Evolutionary conservation across 768 basidiomycete species (phyloP).

Genomic region (Termitomyces sp.): DNA sequence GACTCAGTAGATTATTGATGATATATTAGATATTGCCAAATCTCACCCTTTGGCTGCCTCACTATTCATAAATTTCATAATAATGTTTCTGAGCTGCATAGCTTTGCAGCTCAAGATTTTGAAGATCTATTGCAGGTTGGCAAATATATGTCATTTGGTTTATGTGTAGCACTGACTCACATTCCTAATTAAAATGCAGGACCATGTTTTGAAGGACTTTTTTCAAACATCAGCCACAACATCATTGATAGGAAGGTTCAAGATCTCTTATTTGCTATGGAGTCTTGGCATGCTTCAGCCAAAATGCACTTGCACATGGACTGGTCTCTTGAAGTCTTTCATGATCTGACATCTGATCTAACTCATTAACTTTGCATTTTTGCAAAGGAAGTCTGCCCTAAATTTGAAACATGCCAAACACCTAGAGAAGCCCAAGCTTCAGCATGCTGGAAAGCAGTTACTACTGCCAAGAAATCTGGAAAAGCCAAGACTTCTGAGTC

Average conservation of each 20-base stretch:
- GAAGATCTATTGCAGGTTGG: background rate
- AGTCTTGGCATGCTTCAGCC: background rate
- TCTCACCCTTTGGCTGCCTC: background rate
- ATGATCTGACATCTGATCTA: background rate
- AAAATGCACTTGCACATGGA: background rate
- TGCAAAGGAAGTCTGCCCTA: conserved; percentile 16
- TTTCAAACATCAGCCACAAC: background rate
- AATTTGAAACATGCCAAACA: conserved; percentile 17
- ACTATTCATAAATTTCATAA: background rate
- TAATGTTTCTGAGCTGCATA: background rate
- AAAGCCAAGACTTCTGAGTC: background rate
- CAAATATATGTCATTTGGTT: background rate
- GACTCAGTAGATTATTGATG: background rate
- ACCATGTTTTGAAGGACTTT: background rate
- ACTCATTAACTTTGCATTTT: background rate
- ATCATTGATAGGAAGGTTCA: background rate
- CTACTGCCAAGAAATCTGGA: background rate
- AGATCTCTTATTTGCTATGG: background rate
- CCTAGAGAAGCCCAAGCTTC: background rate
- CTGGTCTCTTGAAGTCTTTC: background rate
- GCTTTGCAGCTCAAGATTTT: background rate
- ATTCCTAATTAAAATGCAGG: background rate
- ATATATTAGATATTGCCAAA: background rate
- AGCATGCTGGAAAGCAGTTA: background rate
- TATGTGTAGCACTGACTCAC: too few species aligned